Conservation (phyloP, 2,329 filamentous ascomycete genomes). For the Tolypocladium pustulatum region DNA sequence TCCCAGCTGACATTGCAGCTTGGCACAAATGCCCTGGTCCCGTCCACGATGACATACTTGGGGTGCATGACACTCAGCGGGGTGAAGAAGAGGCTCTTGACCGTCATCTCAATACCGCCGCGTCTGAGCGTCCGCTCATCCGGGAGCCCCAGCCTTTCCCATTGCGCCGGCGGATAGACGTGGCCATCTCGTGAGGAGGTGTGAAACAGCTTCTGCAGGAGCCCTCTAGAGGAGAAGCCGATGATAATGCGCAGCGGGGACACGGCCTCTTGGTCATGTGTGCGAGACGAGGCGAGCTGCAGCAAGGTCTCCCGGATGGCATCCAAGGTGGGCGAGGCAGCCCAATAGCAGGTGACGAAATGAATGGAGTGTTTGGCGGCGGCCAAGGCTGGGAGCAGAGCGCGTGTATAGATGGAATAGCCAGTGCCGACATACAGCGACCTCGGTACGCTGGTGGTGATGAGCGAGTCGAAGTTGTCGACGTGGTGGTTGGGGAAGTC, state of each 20-base stretch:
- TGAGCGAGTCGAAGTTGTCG: constrained; percentile 31
- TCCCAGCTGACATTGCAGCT: constrained; percentile 85
- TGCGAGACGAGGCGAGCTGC: constrained; percentile 40
- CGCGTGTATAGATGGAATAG: constrained; percentile 40
- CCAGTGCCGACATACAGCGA: constrained; percentile 48
- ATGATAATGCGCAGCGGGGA: constrained; percentile 51
- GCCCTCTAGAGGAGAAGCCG: constrained; percentile 64
- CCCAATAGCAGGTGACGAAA: constrained; percentile 78
- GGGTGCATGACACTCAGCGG: constrained; percentile 84
- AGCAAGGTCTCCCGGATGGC: constrained; percentile 47
- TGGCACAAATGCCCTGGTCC: constrained; percentile 54
- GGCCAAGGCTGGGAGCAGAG: constrained; percentile 51
- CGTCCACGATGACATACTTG: constrained; percentile 70
- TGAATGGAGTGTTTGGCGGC: constrained; percentile 54
- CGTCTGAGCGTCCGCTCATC: constrained; percentile 36
- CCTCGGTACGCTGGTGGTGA: constrained; percentile 34
- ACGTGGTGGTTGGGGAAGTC: constrained; percentile 41
- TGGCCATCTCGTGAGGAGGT: constrained; percentile 52
- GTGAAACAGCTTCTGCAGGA: constrained; percentile 67
- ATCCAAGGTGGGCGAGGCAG: constrained; percentile 49
- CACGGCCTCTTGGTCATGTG: constrained; percentile 10
- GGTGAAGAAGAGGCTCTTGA: constrained; percentile 70
- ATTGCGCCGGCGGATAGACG: constrained; percentile 47
- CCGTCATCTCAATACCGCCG: constrained; percentile 52
- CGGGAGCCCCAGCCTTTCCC: constrained; percentile 58